phyloP scores from a whole-genome alignment of 441 rosid species.

The Macaranga tanarius region DNA sequence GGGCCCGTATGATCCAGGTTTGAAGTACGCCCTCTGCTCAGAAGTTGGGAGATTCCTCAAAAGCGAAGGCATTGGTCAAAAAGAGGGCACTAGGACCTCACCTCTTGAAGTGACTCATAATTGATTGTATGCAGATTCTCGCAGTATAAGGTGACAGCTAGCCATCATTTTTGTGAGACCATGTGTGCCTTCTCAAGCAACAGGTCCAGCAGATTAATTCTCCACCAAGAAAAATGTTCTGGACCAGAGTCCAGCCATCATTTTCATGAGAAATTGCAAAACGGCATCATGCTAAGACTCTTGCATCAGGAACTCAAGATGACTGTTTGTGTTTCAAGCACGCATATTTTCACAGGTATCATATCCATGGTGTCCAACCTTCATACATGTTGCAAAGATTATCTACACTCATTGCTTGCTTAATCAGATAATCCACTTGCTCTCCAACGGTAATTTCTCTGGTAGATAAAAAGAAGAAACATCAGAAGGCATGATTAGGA shows the following conservation, averaged over 20 bases:
- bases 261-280: conserved; percentile 13
- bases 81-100: not conserved
- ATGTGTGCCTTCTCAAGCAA: not conserved
- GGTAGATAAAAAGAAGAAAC: conserved; percentile 5
- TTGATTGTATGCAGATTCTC: not conserved
- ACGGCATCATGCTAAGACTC: conserved; percentile 7
- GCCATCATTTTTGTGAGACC: conserved; percentile 7
- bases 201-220: conserved; percentile 6
- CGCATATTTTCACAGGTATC: conserved; percentile 28
- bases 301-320: conserved; percentile 14
- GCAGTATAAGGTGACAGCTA: conserved; percentile 4
- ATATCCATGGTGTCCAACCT: conserved; percentile 99
- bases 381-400: conserved; percentile 99
- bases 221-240: conserved; percentile 10
- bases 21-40: not conserved
- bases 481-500: not conserved
- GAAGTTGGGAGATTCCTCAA: not conserved
- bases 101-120: not conserved
- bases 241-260: conserved; percentile 12
- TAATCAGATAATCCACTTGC: conserved; percentile 88
- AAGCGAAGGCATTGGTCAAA: not conserved
- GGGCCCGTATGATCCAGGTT: not conserved
- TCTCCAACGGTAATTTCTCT: conserved; percentile 70
- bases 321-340: conserved; percentile 11
- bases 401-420: conserved; percentile 83